Evolutionary conservation across 2,329 filamentous ascomycete species (phyloP).

Genomic region (Claviceps sp.): DNA sequence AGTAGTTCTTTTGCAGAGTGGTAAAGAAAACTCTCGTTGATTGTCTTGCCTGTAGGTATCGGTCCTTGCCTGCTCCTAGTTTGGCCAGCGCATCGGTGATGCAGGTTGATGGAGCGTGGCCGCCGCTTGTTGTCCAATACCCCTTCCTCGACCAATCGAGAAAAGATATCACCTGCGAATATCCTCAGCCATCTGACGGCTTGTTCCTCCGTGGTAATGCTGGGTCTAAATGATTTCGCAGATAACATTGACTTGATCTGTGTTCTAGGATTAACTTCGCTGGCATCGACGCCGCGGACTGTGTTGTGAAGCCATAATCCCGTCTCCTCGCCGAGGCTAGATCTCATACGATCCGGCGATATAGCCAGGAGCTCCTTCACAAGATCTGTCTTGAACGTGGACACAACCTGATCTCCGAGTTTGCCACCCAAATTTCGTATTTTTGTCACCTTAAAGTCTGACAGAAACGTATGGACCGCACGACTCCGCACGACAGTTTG

Average conservation of each 20-base stretch:
- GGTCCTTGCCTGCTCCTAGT: conserved; percentile 61
- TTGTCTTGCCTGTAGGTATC: conserved; percentile 60
- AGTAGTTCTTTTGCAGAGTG: conserved; percentile 65
- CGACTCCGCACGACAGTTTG: conserved; percentile 89
- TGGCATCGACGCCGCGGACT: conserved; percentile 73
- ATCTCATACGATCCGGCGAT: conserved; percentile 61
- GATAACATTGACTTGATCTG: conserved; percentile 97
- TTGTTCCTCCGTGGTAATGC: conserved; percentile 65
- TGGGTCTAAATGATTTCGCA: conserved; percentile 85
- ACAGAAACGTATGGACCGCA: conserved; percentile 66
- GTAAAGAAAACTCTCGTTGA: conserved; percentile 62
- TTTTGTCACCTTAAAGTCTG: conserved; percentile 82
- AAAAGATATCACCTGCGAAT: conserved; percentile 82
- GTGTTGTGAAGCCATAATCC: conserved; percentile 75
- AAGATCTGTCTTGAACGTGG: conserved; percentile 68
- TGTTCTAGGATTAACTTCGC: conserved; percentile 79
- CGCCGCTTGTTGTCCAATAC: conserved; percentile 76
- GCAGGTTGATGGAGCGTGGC: conserved; percentile 73
- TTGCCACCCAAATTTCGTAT: conserved; percentile 93
- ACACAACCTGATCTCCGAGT: conserved; percentile 72
- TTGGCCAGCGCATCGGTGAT: conserved; percentile 63
- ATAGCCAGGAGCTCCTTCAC: conserved; percentile 64
- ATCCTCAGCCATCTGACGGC: conserved; percentile 78
- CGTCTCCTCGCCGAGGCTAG: conserved; percentile 69
- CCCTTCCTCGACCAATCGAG: conserved; percentile 79